phyloP scores from a whole-genome alignment of 352 stramenopile species.

The Globisporangium polare region DNA sequence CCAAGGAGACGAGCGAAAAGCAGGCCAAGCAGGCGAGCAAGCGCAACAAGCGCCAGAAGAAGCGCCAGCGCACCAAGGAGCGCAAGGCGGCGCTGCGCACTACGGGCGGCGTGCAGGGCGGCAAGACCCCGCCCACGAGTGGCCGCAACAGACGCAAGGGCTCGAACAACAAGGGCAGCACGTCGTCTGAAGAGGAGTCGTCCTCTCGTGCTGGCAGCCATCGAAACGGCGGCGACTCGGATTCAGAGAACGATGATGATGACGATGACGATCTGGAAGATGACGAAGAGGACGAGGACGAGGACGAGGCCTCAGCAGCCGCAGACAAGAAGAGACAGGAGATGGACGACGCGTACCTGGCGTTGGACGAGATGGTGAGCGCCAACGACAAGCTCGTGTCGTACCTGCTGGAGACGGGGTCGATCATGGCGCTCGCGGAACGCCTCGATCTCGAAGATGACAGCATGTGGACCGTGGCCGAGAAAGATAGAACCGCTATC shows the following conservation, averaged over 20 bases:
- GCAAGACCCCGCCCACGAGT: slow-evolving; percentile 30
- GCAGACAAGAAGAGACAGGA: slow-evolving; percentile 19
- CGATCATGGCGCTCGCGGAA: slow-evolving; percentile 82
- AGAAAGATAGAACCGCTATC: slow-evolving; percentile 84
- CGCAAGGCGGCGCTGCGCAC: slow-evolving; percentile 62
- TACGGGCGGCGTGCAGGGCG: slow-evolving; percentile 22
- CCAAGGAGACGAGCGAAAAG: slow-evolving; percentile 89
- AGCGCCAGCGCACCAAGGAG: slow-evolving; percentile 79
- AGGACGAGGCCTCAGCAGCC: slow-evolving; percentile 21
- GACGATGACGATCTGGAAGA: slow-evolving; percentile 29
- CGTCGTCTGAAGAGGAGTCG: slow-evolving; percentile 50
- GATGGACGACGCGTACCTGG: slow-evolving; percentile 28
- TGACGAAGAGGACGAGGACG: slow-evolving; percentile 32
- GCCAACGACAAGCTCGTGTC: slow-evolving; percentile 84
- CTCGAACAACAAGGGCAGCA: slow-evolving; percentile 41
- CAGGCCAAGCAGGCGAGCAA: slow-evolving; percentile 86
- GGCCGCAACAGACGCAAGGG: slow-evolving; percentile 17
- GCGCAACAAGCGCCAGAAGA: slow-evolving; percentile 83
- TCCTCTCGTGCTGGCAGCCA: slow-evolving; percentile 18
- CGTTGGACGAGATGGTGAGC: slow-evolving; percentile 80
- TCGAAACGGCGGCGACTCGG: slow-evolving; percentile 45
- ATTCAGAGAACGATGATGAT: slow-evolving; percentile 57
- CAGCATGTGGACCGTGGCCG: slow-evolving; percentile 77
- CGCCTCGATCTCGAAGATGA: slow-evolving; percentile 81
- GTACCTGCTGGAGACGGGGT: slow-evolving; percentile 81